These are phyloP conservation scores for Colletotrichum chlorophyti DNA, from an alignment of 2,329 filamentous ascomycete genomes.

Conservation along the genomic window DNA sequence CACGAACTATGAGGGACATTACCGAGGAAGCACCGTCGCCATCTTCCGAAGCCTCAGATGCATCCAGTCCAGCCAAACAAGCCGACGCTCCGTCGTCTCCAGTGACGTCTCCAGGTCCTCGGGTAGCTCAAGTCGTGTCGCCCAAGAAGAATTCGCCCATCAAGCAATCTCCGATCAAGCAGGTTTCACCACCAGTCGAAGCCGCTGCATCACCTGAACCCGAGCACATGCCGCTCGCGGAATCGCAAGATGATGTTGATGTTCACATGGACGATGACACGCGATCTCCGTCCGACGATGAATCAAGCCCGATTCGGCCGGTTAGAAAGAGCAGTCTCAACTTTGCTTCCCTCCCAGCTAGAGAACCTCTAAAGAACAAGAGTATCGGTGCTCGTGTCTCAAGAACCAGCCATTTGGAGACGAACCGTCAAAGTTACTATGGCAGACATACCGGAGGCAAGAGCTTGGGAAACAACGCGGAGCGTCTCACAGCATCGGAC, in stretches of 20 bases:
- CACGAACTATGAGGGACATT: conserved; percentile 30
- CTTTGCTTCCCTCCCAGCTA: conserved; percentile 89
- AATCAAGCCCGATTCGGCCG: conserved; percentile 76
- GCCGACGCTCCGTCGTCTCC: conserved; percentile 10
- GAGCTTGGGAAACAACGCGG: conserved; percentile 62
- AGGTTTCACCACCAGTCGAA: conserved; percentile 29
- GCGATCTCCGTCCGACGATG: conserved; percentile 68
- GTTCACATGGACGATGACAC: conserved; percentile 51
- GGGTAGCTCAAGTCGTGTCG: conserved; percentile 32
- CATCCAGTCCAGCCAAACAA: conserved; percentile 29
- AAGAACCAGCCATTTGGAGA: conserved; percentile 80
- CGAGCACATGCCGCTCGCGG: conserved; percentile 2
- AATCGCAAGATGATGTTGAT: conserved; percentile 26
- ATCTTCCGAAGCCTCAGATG: conserved; percentile 23
- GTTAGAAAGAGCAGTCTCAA: conserved; percentile 93
- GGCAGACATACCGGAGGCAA: conserved; percentile 76
- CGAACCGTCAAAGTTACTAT: conserved; percentile 75
- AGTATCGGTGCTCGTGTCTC: conserved; percentile 78
- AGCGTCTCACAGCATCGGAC: conserved; percentile 50
- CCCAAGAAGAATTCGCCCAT: conserved; percentile 31
- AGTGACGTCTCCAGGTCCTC: conserved; percentile 28
- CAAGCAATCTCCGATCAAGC: conserved; percentile 33
- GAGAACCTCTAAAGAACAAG: conserved; percentile 88
- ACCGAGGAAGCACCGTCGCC: conserved; percentile 25
- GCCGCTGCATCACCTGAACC: conserved; percentile 4